A percentile compares a stretch with the other conserved stretches of the same genome.
These are phyloP conservation scores for Aureobasidium lini DNA, from an alignment of 2,329 filamentous ascomycete species.

Conservation along the genomic window DNA sequence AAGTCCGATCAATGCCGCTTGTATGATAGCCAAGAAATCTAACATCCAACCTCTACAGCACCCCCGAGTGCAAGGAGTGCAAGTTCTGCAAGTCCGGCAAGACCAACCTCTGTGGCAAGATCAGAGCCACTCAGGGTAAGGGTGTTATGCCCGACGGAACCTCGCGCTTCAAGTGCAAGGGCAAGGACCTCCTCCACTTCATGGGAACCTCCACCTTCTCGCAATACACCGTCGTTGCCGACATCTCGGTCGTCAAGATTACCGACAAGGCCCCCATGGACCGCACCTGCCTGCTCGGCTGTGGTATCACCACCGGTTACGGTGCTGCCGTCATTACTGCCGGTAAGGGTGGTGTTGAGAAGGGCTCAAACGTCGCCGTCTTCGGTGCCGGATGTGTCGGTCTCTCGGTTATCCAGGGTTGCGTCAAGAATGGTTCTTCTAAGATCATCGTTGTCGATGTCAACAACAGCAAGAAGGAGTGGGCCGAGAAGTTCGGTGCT, in stretches of 20 bases:
- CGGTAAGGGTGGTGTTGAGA: conserved; percentile 59
- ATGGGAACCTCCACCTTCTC: conserved; percentile 99
- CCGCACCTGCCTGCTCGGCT: conserved; percentile 89
- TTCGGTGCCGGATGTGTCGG: conserved; percentile 97
- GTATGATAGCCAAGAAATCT: conserved; percentile 10
- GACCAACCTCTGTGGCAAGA: conserved; percentile 98
- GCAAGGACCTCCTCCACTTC: conserved; percentile 93
- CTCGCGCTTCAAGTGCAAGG: conserved; percentile 87
- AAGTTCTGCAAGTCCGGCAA: conserved; percentile 99
- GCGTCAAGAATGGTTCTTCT: conserved; percentile 71
- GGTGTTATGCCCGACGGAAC: conserved; percentile 98
- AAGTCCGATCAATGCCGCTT: conserved; percentile 28
- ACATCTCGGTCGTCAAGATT: conserved; percentile 95
- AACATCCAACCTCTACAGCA: conserved; percentile 49
- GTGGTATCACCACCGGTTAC: conserved; percentile 97
- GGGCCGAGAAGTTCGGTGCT: conserved; percentile 89
- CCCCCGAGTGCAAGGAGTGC: conserved; percentile 93
- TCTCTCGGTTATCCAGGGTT: conserved; percentile 89
- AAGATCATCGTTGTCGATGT: conserved; percentile 74
- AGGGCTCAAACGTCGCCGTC: conserved; percentile 81
- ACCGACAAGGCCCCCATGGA: conserved; percentile 89
- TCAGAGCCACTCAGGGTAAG: conserved; percentile 89
- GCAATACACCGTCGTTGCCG: conserved; percentile 96
- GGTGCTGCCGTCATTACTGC: conserved; percentile 92
- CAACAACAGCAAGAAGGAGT: conserved; percentile 85